These are phyloP conservation scores for Kurtzmaniella natalensis DNA, from an alignment of 1,139 yeast genomes.

Conservation along the genomic window DNA sequence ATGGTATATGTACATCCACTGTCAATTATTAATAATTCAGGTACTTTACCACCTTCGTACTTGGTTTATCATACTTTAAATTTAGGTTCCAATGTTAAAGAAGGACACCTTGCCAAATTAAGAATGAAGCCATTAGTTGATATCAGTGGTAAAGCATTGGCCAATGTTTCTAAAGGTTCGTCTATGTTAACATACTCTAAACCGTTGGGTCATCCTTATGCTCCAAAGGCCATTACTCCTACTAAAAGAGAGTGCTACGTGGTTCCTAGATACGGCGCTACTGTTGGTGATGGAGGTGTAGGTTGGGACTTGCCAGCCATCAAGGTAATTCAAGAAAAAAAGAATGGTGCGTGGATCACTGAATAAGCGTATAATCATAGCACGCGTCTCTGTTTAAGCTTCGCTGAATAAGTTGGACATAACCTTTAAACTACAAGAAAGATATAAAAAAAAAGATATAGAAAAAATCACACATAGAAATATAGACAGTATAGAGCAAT, in stretches of 20 bases:
- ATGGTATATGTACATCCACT: conserved; percentile 74
- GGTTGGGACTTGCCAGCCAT: conserved; percentile 93
- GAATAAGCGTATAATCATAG: too few relatives aligned
- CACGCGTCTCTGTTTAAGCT: too few relatives aligned
- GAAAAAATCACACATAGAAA: too few relatives aligned
- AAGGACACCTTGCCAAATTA: conserved; percentile 37
- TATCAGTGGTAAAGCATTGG: conserved; percentile 66
- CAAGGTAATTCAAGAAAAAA: conserved; percentile 67
- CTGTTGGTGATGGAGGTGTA: conserved; percentile 74
- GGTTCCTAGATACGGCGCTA: conserved; percentile 85
- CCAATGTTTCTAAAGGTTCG: conserved; percentile 71
- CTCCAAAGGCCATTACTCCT: conserved; percentile 62
- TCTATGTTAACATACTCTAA: conserved; percentile 79
- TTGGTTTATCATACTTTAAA: conserved; percentile 66
- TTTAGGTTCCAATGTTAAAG: conserved; percentile 34
- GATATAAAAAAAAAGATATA: too few relatives aligned
- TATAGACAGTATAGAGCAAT: too few relatives aligned
- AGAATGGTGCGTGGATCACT: conserved; percentile 57
- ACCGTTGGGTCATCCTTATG: conserved; percentile 88
- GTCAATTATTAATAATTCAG: conserved; percentile 52
- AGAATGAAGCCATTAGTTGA: conserved; percentile 78
- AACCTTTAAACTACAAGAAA: too few relatives aligned
- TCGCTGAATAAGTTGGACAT: too few relatives aligned
- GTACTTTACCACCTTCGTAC: conserved; percentile 70
- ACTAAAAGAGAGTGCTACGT: conserved; percentile 83